Base-by-base conservation (phyloP, 208 protist genomes). In the Trypanosoma melophagium region DNA sequence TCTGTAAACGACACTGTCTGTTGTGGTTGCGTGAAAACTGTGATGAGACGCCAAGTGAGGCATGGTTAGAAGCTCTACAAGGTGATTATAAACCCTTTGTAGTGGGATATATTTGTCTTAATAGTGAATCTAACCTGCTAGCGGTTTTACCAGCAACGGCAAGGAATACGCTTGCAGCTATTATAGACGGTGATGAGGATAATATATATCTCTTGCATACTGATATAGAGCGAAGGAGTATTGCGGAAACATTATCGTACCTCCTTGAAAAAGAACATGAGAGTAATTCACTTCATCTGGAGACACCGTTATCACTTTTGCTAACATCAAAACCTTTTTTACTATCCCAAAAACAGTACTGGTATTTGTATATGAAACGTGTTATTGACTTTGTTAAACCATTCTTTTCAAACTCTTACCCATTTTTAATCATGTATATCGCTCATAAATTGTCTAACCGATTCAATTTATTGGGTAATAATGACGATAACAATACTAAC, bases 381-480 rank as follows among this genome's bases (percentile, higher is more conserved):
- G 44, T 86, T 25, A 76, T 84, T 57, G 70, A 67, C 63, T 53
- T 80, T 21, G 51, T 87, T 0, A 60, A 70, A 0, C 83, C 90
- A 14, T 64, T 82, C 44, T 28, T 80, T 25, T 80, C 60, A 24
- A 86, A 80, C 66, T 63, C 68, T 22, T 66, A 74, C 54, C 90
- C 90, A 14, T 90, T 95, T 66, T 22, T 93, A 22, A 60, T 95
- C 16, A 89, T 91, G 80, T 93, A 84, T 65, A 68, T 95, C 45
- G 58, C 85, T n/a, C 84, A 88, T 31, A 81, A 74, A 51, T 57
- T 81, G 45, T 45, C 91, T 3, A 5, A 47, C 14, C 54, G 62
- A 17, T 69, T 69, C 51, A 63, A 63, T 17, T 21, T 64, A 41
- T 13, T 61, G 10, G 68, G 61, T 17, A 54, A 44, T 28, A 62